Evolutionary conservation across 2,329 filamentous ascomycete genomes (phyloP).

Genomic region (Pezicula radicicola): DNA sequence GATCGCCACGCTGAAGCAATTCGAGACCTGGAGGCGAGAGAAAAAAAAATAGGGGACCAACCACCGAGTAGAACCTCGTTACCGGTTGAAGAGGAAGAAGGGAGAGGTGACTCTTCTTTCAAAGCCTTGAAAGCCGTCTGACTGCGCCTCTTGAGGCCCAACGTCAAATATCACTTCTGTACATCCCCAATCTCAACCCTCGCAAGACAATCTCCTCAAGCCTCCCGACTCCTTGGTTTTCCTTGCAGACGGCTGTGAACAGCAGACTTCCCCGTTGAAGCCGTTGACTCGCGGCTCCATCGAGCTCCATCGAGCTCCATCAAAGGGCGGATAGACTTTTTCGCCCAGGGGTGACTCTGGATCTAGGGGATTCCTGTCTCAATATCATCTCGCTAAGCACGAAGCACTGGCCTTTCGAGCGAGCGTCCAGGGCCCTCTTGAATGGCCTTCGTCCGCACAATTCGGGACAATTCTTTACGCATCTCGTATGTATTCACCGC

Average conservation of each 20-base stretch:
- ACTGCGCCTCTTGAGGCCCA: not conserved
- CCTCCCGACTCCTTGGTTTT: not conserved
- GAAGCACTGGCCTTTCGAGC: not conserved
- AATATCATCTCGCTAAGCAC: not conserved
- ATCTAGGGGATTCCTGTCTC: not conserved
- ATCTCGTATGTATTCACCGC: not conserved
- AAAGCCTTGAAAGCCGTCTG: too few species aligned
- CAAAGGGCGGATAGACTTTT: not conserved
- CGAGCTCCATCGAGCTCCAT: not conserved
- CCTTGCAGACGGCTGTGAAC: not conserved
- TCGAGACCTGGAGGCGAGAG: not conserved
- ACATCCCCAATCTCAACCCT: not conserved
- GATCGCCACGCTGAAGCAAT: not conserved
- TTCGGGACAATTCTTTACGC: not conserved
- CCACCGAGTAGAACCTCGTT: too few species aligned
- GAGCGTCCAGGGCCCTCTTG: not conserved
- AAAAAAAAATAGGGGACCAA: not conserved
- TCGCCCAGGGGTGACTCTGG: not conserved
- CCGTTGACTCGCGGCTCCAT: conserved; percentile 1
- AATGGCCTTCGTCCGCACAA: not conserved
- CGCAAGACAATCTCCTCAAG: not conserved
- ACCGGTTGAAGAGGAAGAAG: too few species aligned
- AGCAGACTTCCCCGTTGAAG: not conserved
- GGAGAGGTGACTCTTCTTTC: too few species aligned
- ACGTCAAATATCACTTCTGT: not conserved